Conservation (phyloP, 495 filamentous ascomycete genomes). For the Trichoderma orchidacearum region DNA sequence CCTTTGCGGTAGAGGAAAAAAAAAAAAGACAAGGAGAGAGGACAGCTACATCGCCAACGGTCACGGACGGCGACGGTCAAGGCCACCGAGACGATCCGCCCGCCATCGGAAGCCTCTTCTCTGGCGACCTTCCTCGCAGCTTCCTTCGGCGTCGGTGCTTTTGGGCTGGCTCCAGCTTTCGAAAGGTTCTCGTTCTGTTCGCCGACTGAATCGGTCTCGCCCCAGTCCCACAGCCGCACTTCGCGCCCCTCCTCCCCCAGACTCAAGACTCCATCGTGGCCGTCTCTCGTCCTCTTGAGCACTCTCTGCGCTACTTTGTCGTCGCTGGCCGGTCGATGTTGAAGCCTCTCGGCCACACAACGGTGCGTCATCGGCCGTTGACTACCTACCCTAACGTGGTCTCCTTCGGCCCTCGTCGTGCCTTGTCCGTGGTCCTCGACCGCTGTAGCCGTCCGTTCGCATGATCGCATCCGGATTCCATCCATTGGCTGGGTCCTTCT, state of each 20-base stretch:
- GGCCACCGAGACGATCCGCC: not conserved
- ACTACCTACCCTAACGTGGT: too few species aligned
- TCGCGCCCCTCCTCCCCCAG: not conserved
- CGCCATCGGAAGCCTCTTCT: not conserved
- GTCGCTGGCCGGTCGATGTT: not conserved
- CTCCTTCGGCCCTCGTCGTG: not conserved
- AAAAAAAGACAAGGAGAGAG: not conserved
- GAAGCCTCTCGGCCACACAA: not conserved
- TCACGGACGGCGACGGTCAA: not conserved
- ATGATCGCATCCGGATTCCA: not conserved
- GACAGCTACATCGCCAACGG: not conserved
- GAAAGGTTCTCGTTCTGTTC: too few species aligned
- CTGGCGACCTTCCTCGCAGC: not conserved
- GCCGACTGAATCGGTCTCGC: not conserved
- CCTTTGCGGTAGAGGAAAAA: too few species aligned
- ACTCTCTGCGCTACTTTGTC: not conserved
- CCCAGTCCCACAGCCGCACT: not conserved
- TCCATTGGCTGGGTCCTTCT: not conserved
- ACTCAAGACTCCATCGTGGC: not conserved
- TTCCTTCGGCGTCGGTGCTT: not conserved
- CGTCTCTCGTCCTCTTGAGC: not conserved
- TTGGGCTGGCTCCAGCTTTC: not conserved
- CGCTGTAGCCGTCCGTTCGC: not conserved
- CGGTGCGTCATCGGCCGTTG: not conserved
- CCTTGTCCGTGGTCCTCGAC: too few species aligned